phyloP scores from a whole-genome alignment of 1,284 basidiomycete genomes.

The Chiua sp. region DNA sequence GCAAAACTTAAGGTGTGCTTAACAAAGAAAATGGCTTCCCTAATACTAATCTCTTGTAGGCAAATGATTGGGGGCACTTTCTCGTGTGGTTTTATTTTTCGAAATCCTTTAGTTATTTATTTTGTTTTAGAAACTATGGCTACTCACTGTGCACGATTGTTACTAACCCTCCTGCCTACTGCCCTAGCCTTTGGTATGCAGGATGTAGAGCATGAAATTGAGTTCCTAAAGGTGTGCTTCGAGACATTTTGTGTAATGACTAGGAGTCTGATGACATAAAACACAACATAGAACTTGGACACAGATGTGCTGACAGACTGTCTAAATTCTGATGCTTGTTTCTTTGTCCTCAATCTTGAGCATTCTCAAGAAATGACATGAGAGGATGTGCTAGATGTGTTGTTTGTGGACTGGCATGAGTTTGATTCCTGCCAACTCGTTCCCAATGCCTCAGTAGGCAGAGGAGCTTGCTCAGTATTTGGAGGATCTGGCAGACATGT shows the following conservation, averaged over 20 bases:
- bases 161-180: slow-evolving; percentile 46
- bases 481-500: slow-evolving; percentile 42
- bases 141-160: slow-evolving; percentile 52
- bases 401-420: slow-evolving; percentile 41
- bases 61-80: slow-evolving; percentile 68
- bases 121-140: slow-evolving; percentile 56
- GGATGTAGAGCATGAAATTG: slow-evolving; percentile 48
- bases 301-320: slow-evolving; percentile 45
- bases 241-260: neutral
- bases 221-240: slow-evolving; percentile 52
- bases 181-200: slow-evolving; percentile 52
- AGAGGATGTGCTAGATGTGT: slow-evolving; percentile 33
- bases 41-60: slow-evolving; percentile 37
- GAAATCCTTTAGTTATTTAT: neutral
- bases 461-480: slow-evolving; percentile 44
- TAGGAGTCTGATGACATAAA: neutral
- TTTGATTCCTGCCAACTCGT: slow-evolving; percentile 37
- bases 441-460: slow-evolving; percentile 51
- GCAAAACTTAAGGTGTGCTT: slow-evolving; percentile 61
- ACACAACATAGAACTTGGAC: slow-evolving; percentile 51
- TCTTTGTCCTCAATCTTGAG: slow-evolving; percentile 41
- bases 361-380: slow-evolving; percentile 18
- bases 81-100: slow-evolving; percentile 44
- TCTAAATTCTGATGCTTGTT: slow-evolving; percentile 40
- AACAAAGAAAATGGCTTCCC: neutral